Evolutionary conservation across 352 stramenopile genomes (phyloP).

Genomic region (Blastocystis sp.): DNA sequence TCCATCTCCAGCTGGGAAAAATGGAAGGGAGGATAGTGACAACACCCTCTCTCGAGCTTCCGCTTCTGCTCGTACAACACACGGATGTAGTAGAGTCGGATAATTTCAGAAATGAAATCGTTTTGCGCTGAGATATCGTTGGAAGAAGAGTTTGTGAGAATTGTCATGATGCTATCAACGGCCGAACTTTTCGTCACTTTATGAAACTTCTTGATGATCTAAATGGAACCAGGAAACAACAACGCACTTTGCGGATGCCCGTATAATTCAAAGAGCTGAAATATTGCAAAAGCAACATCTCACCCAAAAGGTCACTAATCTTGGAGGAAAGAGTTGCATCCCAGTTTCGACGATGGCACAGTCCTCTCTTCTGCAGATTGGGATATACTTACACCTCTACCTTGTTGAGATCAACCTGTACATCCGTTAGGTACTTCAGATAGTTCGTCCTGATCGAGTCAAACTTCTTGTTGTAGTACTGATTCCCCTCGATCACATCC

Average conservation of each 20-base stretch:
- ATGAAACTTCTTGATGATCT: slow-evolving; percentile 62
- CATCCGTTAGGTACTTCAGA: background rate
- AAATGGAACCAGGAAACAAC: background rate
- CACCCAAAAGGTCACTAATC: slow-evolving; percentile 29
- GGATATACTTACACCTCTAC: background rate
- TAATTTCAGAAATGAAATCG: slow-evolving; percentile 33
- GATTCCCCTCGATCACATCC: slow-evolving; percentile 48
- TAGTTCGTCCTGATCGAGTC: slow-evolving; percentile 12
- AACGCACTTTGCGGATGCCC: slow-evolving; percentile 43
- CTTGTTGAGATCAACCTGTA: background rate
- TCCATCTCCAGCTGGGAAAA: background rate
- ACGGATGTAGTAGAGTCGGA: slow-evolving; percentile 37
- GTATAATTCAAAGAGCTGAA: slow-evolving; percentile 45
- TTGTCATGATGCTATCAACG: slow-evolving; percentile 46
- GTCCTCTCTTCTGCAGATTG: background rate
- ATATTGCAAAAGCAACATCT: slow-evolving; percentile 56
- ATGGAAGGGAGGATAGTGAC: background rate
- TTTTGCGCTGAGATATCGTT: slow-evolving; percentile 33
- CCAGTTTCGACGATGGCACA: background rate
- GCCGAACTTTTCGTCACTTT: slow-evolving; percentile 57
- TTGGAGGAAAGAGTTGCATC: background rate
- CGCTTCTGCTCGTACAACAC: background rate
- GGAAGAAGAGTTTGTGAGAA: slow-evolving; percentile 28
- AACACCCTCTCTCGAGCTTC: background rate
- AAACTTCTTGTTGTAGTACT: slow-evolving; percentile 58